Conservation (phyloP, 1,284 basidiomycete genomes). For the Heterobasidion annosum region DNA sequence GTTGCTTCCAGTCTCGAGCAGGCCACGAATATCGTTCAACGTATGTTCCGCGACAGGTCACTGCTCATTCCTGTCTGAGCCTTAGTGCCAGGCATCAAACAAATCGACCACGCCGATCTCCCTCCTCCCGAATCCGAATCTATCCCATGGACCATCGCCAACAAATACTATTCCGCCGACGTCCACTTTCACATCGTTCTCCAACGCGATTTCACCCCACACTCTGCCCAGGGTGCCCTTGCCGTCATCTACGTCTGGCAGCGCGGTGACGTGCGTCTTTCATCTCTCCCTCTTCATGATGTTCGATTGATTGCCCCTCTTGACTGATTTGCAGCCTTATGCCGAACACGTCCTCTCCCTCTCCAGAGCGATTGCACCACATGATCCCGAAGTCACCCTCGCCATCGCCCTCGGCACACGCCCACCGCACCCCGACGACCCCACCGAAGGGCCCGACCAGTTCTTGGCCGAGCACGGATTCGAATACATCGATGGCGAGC, state of each 20-base stretch:
- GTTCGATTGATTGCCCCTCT: slow-evolving; percentile 6
- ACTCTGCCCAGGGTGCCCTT: slow-evolving; percentile 37
- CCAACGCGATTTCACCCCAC: slow-evolving; percentile 28
- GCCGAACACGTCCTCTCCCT: slow-evolving; percentile 42
- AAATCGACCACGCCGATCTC: slow-evolving; percentile 14
- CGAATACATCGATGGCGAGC: slow-evolving; percentile 53
- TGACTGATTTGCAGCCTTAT: slow-evolving; percentile 29
- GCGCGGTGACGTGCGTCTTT: slow-evolving; percentile 46
- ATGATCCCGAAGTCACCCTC: slow-evolving; percentile 60
- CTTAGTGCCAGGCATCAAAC: slow-evolving; percentile 13
- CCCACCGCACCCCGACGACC: slow-evolving; percentile 17
- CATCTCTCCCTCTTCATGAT: slow-evolving; percentile 5
- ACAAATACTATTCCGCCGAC: slow-evolving; percentile 79
- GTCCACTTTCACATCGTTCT: slow-evolving; percentile 58
- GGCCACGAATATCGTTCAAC: slow-evolving; percentile 8
- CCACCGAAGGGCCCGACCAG: slow-evolving; percentile 48
- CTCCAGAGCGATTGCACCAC: slow-evolving; percentile 32
- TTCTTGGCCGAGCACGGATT: slow-evolving; percentile 62
- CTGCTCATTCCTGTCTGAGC: slow-evolving; percentile 7
- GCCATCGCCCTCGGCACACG: slow-evolving; percentile 43
- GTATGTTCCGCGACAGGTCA: slow-evolving; percentile 5
- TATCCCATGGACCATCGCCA: slow-evolving; percentile 71
- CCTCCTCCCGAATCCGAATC: slow-evolving; percentile 11
- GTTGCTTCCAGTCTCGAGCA: slow-evolving; percentile 9
- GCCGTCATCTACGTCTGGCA: slow-evolving; percentile 68